These are phyloP conservation scores for Solanum hybrid DNA, from an alignment of 305 asterid species.

Conservation along the genomic window DNA sequence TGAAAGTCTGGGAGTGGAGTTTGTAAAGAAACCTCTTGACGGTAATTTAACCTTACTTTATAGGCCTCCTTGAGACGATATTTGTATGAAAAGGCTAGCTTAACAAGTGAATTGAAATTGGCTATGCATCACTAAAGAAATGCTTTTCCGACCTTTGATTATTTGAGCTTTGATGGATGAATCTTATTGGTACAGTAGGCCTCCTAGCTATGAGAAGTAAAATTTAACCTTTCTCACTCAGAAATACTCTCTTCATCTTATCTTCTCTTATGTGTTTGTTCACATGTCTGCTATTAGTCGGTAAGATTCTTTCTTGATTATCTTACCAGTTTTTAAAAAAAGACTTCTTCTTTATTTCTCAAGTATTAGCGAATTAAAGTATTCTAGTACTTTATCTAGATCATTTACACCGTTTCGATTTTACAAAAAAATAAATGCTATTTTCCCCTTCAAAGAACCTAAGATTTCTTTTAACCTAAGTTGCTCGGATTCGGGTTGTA, in stretches of 20 bases:
- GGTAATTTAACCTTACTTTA: conserved; percentile 35
- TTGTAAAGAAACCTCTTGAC: conserved; percentile 65
- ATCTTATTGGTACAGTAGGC: not conserved
- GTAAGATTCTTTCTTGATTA: not conserved
- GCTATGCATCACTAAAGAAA: not conserved
- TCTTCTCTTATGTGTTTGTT: not conserved
- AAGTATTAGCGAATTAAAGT: not conserved
- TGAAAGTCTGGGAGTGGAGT: conserved; percentile 66
- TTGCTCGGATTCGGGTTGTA: not conserved
- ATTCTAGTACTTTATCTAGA: not conserved
- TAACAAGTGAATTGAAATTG: not conserved
- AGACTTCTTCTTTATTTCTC: not conserved
- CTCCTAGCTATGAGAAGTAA: not conserved
- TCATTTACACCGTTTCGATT: not conserved
- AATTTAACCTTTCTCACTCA: not conserved
- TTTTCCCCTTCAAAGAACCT: not conserved
- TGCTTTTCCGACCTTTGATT: not conserved
- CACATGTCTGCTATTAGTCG: not conserved
- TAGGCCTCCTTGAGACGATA: not conserved
- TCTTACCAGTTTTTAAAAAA: not conserved
- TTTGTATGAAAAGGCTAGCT: not conserved
- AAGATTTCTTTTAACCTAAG: not conserved
- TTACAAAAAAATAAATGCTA: not conserved
- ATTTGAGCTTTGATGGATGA: not conserved
- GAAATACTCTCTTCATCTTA: not conserved